Conservation (phyloP, 2,329 filamentous ascomycete species). For the Biscogniauxia sp. region DNA sequence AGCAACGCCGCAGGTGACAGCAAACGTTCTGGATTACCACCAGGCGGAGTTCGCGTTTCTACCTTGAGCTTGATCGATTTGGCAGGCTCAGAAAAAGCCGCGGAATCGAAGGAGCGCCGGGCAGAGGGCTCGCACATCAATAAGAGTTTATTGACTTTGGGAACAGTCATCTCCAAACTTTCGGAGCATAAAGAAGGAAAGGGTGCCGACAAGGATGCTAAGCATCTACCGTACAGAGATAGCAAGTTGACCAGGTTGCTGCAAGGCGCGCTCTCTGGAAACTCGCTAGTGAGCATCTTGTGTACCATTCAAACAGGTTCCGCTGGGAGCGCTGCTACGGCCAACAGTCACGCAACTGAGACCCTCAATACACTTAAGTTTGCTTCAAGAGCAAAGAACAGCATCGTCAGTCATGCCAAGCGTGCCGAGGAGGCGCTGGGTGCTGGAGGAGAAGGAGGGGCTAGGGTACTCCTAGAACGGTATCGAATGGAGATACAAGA, state of each 20-base stretch:
- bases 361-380: slow-evolving; percentile 97
- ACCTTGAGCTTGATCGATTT: slow-evolving; percentile 94
- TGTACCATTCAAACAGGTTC: slow-evolving; percentile 93
- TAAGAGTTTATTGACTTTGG: slow-evolving; percentile 91
- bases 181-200: slow-evolving; percentile 77
- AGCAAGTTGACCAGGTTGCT: slow-evolving; percentile 93
- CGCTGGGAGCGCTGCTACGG: slow-evolving; percentile 66
- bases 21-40: slow-evolving; percentile 68
- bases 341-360: slow-evolving; percentile 76
- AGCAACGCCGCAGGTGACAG: slow-evolving; percentile 50
- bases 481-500: slow-evolving; percentile 92
- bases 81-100: slow-evolving; percentile 92
- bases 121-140: slow-evolving; percentile 98
- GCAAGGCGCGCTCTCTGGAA: slow-evolving; percentile 88
- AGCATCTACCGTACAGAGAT: slow-evolving; percentile 94
- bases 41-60: slow-evolving; percentile 91
- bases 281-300: slow-evolving; percentile 93
- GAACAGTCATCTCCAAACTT: slow-evolving; percentile 91
- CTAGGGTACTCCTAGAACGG: slow-evolving; percentile 82
- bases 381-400: slow-evolving; percentile 94
- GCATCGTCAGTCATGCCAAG: slow-evolving; percentile 95
- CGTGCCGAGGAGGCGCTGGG: slow-evolving; percentile 86
- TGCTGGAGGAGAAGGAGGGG: slow-evolving; percentile 77
- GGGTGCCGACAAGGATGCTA: slow-evolving; percentile 74
- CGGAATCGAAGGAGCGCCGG: slow-evolving; percentile 89